Evolutionary conservation across 2,329 filamentous ascomycete species (phyloP).

Genomic region (Aspergillus latus): DNA sequence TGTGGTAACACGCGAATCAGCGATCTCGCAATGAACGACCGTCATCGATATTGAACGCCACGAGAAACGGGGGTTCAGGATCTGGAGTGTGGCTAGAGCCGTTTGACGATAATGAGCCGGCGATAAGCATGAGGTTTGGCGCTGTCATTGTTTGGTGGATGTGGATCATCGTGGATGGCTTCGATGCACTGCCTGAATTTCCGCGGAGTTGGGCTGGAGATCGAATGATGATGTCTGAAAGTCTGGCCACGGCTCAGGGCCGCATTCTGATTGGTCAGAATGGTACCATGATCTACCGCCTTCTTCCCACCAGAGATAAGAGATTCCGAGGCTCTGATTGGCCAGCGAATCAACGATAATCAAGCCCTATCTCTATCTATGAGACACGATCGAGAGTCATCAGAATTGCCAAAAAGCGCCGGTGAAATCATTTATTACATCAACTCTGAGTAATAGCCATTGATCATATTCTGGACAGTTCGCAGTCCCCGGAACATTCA

Average conservation of each 20-base stretch:
- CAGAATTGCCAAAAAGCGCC: background rate
- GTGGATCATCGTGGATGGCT: background rate
- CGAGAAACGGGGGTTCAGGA: background rate
- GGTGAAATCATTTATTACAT: background rate
- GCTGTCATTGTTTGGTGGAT: background rate
- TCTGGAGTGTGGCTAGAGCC: background rate
- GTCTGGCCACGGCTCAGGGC: background rate
- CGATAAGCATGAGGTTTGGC: background rate
- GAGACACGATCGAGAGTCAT: background rate
- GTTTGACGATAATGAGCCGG: conserved; percentile 3
- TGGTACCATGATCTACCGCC: conserved; percentile 4
- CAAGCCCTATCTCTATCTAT: conserved; percentile 1
- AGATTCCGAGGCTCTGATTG: conserved; percentile 6
- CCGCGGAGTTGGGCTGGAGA: conserved; percentile 8
- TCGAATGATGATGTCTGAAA: no score
- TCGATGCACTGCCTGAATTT: background rate
- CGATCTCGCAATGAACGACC: conserved; percentile 14
- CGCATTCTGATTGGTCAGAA: conserved; percentile 1
- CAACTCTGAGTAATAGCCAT: background rate
- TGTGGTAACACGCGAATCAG: conserved; percentile 11
- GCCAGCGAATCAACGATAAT: background rate
- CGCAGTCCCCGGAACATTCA: background rate
- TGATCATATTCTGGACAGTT: conserved; percentile 1
- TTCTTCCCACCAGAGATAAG: conserved; percentile 9
- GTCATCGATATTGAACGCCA: background rate